Conservation (phyloP, 352 stramenopile genomes). For the Hyaloperonospora arabidopsidis region DNA sequence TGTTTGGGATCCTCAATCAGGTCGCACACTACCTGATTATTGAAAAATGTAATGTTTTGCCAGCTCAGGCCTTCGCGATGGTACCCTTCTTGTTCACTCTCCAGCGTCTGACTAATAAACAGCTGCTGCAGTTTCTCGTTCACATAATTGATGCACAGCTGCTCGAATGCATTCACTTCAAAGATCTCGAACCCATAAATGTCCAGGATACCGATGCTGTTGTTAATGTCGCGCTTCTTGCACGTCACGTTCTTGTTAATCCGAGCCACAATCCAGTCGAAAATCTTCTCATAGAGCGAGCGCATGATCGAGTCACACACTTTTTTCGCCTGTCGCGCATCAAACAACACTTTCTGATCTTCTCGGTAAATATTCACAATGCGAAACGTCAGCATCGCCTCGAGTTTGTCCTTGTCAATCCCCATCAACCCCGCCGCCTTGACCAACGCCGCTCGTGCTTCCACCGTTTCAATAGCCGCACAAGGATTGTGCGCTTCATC, state of each 20-base stretch:
- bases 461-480: constrained; percentile 49
- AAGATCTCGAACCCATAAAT: constrained; percentile 90
- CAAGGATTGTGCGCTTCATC: constrained; percentile 72
- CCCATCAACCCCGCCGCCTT: constrained; percentile 57
- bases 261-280: constrained; percentile 81
- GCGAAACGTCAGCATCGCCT: constrained; percentile 68
- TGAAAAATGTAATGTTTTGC: constrained; percentile 74
- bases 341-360: constrained; percentile 71
- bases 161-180: constrained; percentile 85
- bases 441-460: constrained; percentile 43
- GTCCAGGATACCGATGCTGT: constrained; percentile 84
- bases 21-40: constrained; percentile 86
- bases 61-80: constrained; percentile 62
- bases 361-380: constrained; percentile 75
- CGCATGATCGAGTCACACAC: constrained; percentile 81
- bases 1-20: constrained; percentile 82
- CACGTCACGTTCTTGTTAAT: constrained; percentile 82
- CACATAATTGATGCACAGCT: constrained; percentile 88
- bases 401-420: constrained; percentile 51
- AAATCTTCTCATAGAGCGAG: constrained; percentile 86
- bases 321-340: constrained; percentile 69
- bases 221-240: constrained; percentile 50
- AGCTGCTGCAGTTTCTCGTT: constrained; percentile 86
- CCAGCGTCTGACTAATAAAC: constrained; percentile 80
- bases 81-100: constrained; percentile 77